Evolutionary conservation across 441 rosid species (phyloP), one percentile per base, ranked within the genome.

Genomic region (Erodium moschatum): DNA sequence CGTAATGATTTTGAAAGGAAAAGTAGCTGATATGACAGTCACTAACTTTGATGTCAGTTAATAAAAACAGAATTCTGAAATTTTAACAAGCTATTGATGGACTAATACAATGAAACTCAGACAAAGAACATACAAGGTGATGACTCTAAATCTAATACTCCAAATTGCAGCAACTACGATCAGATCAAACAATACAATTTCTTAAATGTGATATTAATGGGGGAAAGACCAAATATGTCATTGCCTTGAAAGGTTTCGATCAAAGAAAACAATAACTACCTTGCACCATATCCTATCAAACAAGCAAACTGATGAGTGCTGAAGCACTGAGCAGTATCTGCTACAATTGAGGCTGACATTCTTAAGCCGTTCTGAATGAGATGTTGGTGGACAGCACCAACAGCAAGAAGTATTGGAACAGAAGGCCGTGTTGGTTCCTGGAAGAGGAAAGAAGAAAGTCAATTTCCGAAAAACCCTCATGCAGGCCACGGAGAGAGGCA

Each of bases 271-370:
- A 76, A 74, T 48, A 64, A 65, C 13, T 70, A 91, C 99, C 99
- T 95, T 76, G 99, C 99, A 68, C 99, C 99, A 81, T 90, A 91
- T 79, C 97, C 99, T 71, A 95, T 89, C 80, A 95, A 77, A 84
- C 99, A 91, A 63, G 97, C 97, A 78, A 91, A 95, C 52, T 95
- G 99, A 87, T 95, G 99, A 5, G 99, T 95, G 77, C 97, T 95
- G 83, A 95, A 95, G 81, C 99, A 95, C 77, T 95, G 99, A 46
- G 97, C 97, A 42, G 97, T 95, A 71, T 95, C 97, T 40, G 95
- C 97, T 70, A 95, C 83, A 61, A 95, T 87, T 67, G 97, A 95
- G 80, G 96, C 88, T 68, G 96, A 91, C 97, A 89, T 90, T 64
- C 99, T 81, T 80, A 91, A 76, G 64, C 99, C 97, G 75, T 95